Evolutionary conservation across 108 stramenopile species (phyloP), one percentile per base, ranked within the genome.

Genomic region (Craspedostauros australis): DNA sequence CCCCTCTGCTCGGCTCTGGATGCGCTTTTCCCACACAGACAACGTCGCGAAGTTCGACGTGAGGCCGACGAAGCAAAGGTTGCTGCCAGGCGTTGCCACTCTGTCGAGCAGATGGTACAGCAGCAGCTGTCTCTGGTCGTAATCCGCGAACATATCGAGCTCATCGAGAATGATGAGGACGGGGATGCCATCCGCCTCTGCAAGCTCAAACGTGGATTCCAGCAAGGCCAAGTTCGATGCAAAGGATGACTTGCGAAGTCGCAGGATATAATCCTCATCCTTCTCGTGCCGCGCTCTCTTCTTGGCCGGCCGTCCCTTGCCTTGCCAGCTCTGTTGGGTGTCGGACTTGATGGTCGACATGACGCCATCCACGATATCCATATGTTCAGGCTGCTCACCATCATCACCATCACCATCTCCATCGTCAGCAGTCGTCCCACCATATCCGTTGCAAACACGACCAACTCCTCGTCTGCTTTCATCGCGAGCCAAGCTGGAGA

Each of bases 21-120:
- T 84, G 39, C 91, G 70, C 66, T 93, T 93, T 69, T 93, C 91
- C 38, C 86, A 60, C 22, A 60, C 44, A 23, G 39, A 55, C 26
- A 77, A 39, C 1, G 66, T 43, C 0, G 66, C 42, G 27, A 84
- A 73, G 34, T 75, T 46, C 2, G 76, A 71, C 4, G 84, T 82
- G 25, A 83, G 59, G 0, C 87, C 91, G 29, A 93, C 70, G 12
- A 93, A 46, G 29, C 73, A 65, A 2, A 93, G 53, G 11, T 68
- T 58, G 22, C 71, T 82, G 7, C 79, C 77, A 27, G 72, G 77
- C 30, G 75, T 73, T 0, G 87, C 82, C 16, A 88, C 85, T 18
- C 91, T 72, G 62, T 93, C 91, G 44, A 93, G 54, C 16, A 93
- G 51, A 61, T 93, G 85, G 64, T 93, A 93, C 23, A 93, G 53